Evolutionary conservation across 495 filamentous ascomycete species (phyloP).

Genomic region (Mycothermus thermophilus): DNA sequence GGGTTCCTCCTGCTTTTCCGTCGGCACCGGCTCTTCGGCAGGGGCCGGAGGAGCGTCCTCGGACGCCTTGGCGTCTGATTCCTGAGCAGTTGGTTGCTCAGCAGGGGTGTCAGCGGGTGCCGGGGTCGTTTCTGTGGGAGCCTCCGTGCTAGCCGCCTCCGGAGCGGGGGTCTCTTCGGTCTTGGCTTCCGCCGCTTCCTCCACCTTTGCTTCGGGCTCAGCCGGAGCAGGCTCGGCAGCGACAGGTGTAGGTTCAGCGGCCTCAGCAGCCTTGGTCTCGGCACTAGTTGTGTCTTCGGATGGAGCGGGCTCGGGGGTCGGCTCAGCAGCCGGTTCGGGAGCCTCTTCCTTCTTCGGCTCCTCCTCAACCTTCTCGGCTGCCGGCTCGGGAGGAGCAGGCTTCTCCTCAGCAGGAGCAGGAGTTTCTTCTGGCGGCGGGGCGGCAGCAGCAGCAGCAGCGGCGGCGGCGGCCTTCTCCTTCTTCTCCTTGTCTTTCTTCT

Average conservation of each 20-base stretch:
- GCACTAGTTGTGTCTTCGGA: conserved; percentile 4
- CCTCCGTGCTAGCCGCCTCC: not conserved
- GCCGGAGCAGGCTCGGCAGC: conserved; percentile 4
- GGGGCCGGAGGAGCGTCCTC: conserved; percentile 1
- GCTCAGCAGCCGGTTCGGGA: conserved; percentile 1
- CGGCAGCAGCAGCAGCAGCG: conserved; percentile 2
- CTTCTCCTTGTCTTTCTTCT: conserved; percentile 16
- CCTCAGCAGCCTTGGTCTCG: conserved; percentile 7
- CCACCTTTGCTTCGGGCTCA: not conserved
- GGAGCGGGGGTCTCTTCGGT: conserved; percentile 1
- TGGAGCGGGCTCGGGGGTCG: conserved; percentile 2
- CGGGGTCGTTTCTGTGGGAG: conserved; percentile 1
- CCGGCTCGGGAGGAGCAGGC: conserved; percentile 3
- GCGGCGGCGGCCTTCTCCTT: conserved; percentile 4
- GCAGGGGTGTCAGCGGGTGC: not conserved
- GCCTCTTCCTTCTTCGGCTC: conserved; percentile 1
- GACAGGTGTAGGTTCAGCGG: not conserved
- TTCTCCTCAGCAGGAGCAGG: conserved; percentile 2
- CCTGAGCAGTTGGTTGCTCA: not conserved
- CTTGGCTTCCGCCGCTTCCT: not conserved
- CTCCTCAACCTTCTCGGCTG: not conserved
- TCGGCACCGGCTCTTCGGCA: no score
- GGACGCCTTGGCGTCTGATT: not conserved
- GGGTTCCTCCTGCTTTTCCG: not conserved
- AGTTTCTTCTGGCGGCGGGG: conserved; percentile 7